Evolutionary conservation across 2,329 filamentous ascomycete genomes (phyloP).

Genomic region (Nigrospora osmanthi): DNA sequence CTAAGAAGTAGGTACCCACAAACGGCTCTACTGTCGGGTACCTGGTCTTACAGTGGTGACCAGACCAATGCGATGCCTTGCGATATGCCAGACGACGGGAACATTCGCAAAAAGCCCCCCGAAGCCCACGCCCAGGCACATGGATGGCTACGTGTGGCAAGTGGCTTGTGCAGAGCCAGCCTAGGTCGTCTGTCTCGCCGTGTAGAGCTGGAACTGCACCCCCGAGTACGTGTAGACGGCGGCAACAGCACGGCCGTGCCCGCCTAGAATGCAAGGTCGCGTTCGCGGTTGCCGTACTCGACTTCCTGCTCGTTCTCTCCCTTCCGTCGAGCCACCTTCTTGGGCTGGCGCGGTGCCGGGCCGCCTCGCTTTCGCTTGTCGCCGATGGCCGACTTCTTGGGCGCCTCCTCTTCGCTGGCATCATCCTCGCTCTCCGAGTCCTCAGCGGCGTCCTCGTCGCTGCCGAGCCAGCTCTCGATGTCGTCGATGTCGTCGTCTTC

Average conservation of each 20-base stretch:
- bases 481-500: slow-evolving; percentile 73
- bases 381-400: slow-evolving; percentile 37
- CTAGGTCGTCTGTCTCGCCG: no score
- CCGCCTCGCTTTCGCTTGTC: slow-evolving; percentile 35
- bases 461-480: slow-evolving; percentile 89
- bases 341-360: slow-evolving; percentile 33
- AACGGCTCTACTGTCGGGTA: no score
- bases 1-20: no score
- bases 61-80: no score
- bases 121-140: no score
- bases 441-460: slow-evolving; percentile 51
- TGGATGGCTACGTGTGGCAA: no score
- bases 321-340: slow-evolving; percentile 49
- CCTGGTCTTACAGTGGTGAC: no score
- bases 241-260: no score
- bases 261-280: slow-evolving; percentile 21
- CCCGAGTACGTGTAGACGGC: background rate
- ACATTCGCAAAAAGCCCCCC: no score
- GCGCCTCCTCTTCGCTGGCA: slow-evolving; percentile 49
- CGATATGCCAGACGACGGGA: no score
- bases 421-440: slow-evolving; percentile 50
- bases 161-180: no score
- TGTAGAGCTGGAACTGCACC: no score
- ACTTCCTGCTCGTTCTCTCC: slow-evolving; percentile 75
- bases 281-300: slow-evolving; percentile 39